Percentiles rank a stretch among this genome's conserved stretches.
Evolutionary conservation across 257 asterid species (phyloP).

Genomic region (Paulownia fortunei): DNA sequence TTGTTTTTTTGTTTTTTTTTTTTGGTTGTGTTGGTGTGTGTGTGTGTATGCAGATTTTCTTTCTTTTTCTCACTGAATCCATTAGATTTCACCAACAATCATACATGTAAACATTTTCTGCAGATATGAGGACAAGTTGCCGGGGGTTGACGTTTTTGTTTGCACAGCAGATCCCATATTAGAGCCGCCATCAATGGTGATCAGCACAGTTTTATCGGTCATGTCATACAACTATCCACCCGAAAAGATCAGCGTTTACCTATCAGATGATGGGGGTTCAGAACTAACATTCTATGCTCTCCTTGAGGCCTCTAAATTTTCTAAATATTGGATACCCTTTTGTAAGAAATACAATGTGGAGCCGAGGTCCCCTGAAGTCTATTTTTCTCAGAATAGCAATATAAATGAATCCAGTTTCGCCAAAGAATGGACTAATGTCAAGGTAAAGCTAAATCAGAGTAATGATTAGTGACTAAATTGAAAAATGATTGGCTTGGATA

Average conservation of each 20-base stretch:
- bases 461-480: not conserved
- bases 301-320: constrained; percentile 46
- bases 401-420: constrained; percentile 1
- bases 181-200: constrained; percentile 52
- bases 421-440: constrained; percentile 37
- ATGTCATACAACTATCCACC: constrained; percentile 52
- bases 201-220: constrained; percentile 48
- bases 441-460: constrained; percentile 41
- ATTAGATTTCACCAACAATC: no score
- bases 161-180: constrained; percentile 55
- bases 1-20: not conserved
- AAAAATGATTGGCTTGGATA: no score
- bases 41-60: no score
- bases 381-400: constrained; percentile 24
- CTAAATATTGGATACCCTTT: constrained; percentile 52
- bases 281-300: constrained; percentile 53
- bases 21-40: no score
- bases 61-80: no score
- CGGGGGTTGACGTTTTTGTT: constrained; percentile 50
- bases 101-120: not conserved
- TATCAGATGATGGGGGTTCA: constrained; percentile 57
- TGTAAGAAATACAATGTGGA: constrained; percentile 46
- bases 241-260: constrained; percentile 40
- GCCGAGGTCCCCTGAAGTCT: constrained; percentile 44
- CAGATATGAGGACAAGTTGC: constrained; percentile 44